A percentile compares a stretch with the other conserved stretches of the same genome.
These are phyloP conservation scores for Aspergillus clavatus DNA, from an alignment of 2,329 filamentous ascomycete genomes.

Conservation along the genomic window DNA sequence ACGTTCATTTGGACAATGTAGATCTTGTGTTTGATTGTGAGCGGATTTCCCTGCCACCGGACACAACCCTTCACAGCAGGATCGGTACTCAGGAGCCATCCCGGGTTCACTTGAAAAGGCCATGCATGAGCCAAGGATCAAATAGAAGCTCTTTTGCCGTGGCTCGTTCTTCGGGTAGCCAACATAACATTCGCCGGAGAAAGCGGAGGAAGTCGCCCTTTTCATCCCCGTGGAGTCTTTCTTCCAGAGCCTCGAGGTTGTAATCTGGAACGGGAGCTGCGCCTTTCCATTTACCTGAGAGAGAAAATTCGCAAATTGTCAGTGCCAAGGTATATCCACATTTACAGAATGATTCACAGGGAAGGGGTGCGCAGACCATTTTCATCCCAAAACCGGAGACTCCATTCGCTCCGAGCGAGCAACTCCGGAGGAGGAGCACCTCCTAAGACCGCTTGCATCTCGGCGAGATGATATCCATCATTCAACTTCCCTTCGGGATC, in stretches of 20 bases:
- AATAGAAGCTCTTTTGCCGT: slow-evolving; percentile 14
- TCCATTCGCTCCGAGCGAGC: slow-evolving; percentile 8
- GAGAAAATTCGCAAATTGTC: neutral
- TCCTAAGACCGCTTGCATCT: slow-evolving; percentile 7
- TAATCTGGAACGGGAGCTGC: slow-evolving; percentile 6
- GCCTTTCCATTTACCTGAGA: slow-evolving; percentile 11
- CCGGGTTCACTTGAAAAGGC: slow-evolving; percentile 7
- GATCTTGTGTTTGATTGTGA: too few relatives aligned
- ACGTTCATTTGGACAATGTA: too few relatives aligned
- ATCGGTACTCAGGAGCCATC: too few relatives aligned
- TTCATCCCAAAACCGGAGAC: slow-evolving; percentile 7
- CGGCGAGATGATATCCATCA: slow-evolving; percentile 11
- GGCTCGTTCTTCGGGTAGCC: slow-evolving; percentile 11
- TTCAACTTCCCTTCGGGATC: slow-evolving; percentile 8
- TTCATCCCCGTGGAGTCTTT: slow-evolving; percentile 10
- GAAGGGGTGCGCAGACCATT: slow-evolving; percentile 3
- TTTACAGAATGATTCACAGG: neutral
- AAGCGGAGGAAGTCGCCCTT: slow-evolving; percentile 12
- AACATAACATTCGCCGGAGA: slow-evolving; percentile 10
- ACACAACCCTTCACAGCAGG: too few relatives aligned
- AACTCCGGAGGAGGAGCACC: slow-evolving; percentile 7
- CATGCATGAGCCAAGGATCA: slow-evolving; percentile 15
- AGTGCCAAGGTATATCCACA: neutral
- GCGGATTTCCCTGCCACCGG: too few relatives aligned
- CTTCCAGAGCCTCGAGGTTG: slow-evolving; percentile 9